Percentiles rank a stretch among this genome's conserved stretches.
phyloP scores from a whole-genome alignment of 1,284 basidiomycete genomes.

The Kwoniella shivajii region DNA sequence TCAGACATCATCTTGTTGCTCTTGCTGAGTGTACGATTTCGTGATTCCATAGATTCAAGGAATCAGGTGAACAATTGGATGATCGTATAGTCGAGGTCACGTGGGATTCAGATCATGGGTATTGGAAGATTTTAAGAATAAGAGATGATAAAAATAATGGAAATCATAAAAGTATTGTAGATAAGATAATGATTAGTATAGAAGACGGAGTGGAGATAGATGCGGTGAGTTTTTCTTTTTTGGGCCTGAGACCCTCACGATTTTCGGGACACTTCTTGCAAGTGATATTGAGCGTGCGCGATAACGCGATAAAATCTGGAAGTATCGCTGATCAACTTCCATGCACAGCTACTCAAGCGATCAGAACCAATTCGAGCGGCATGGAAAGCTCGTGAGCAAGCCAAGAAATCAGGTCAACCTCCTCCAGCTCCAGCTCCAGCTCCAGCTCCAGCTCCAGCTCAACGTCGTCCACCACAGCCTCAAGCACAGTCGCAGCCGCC shows the following conservation, averaged over 20 bases:
- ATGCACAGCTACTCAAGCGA: slow-evolving; percentile 33
- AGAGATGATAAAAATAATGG: slow-evolving; percentile 87
- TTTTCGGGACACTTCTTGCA: no score
- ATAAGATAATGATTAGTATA: slow-evolving; percentile 83
- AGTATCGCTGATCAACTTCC: neutral
- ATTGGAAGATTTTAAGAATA: slow-evolving; percentile 89
- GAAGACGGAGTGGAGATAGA: slow-evolving; percentile 87
- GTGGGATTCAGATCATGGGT: slow-evolving; percentile 70
- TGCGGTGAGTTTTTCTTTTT: slow-evolving; percentile 59
- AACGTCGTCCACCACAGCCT: slow-evolving; percentile 5
- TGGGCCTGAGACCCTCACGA: neutral
- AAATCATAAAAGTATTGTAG: slow-evolving; percentile 79
- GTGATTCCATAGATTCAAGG: slow-evolving; percentile 68
- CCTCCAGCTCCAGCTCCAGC: slow-evolving; percentile 6
- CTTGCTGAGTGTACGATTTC: no score
- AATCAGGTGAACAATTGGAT: slow-evolving; percentile 81
- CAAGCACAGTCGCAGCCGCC: slow-evolving; percentile 15
- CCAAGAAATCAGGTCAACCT: slow-evolving; percentile 14
- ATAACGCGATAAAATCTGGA: no score
- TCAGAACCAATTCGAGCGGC: slow-evolving; percentile 43
- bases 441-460: neutral
- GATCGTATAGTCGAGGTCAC: slow-evolving; percentile 92
- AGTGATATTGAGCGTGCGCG: no score
- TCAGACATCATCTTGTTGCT: no score
- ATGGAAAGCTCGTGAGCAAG: slow-evolving; percentile 43